These are phyloP conservation scores for Encephalitozoon cuniculi DNA, from an alignment of 371 early-diverging fungal genomes.

Conservation along the genomic window DNA sequence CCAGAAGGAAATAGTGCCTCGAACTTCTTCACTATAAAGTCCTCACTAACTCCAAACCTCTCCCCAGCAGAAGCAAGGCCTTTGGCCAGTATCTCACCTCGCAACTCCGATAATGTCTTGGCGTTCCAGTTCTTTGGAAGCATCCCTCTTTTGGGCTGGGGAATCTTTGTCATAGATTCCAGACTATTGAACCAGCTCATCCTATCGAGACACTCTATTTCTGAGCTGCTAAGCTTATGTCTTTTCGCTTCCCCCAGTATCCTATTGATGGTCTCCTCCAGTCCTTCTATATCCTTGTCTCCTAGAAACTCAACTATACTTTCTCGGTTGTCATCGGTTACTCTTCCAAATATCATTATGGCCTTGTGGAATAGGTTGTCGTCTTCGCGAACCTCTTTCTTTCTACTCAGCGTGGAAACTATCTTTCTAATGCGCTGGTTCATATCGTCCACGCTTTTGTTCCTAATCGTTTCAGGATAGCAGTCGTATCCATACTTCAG, in stretches of 20 bases:
- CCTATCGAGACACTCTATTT: slow-evolving; percentile 53
- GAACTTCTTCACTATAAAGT: slow-evolving; percentile 47
- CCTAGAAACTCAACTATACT: slow-evolving; percentile 39
- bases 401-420: slow-evolving; percentile 49
- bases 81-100: slow-evolving; percentile 36
- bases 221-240: slow-evolving; percentile 39
- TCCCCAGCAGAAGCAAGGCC: slow-evolving; percentile 48
- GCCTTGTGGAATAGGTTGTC: slow-evolving; percentile 51
- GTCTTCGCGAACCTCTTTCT: slow-evolving; percentile 51
- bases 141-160: slow-evolving; percentile 32
- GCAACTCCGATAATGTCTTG: slow-evolving; percentile 48
- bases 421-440: slow-evolving; percentile 60
- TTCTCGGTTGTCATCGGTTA: slow-evolving; percentile 51
- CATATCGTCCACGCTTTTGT: slow-evolving; percentile 55
- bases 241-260: slow-evolving; percentile 47
- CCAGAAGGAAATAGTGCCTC: slow-evolving; percentile 40
- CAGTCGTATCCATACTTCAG: slow-evolving; percentile 58
- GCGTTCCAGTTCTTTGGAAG: slow-evolving; percentile 56
- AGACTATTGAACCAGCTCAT: slow-evolving; percentile 52
- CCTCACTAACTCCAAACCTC: slow-evolving; percentile 49
- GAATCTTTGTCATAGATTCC: slow-evolving; percentile 18
- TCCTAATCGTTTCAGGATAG: slow-evolving; percentile 43
- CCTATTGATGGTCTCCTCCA: slow-evolving; percentile 52
- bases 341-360: slow-evolving; percentile 56
- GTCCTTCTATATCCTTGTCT: slow-evolving; percentile 43